Evolutionary conservation across 2,329 filamentous ascomycete genomes (phyloP), one percentile per base, ranked within the genome.

Genomic region (Didymella pomorum): DNA sequence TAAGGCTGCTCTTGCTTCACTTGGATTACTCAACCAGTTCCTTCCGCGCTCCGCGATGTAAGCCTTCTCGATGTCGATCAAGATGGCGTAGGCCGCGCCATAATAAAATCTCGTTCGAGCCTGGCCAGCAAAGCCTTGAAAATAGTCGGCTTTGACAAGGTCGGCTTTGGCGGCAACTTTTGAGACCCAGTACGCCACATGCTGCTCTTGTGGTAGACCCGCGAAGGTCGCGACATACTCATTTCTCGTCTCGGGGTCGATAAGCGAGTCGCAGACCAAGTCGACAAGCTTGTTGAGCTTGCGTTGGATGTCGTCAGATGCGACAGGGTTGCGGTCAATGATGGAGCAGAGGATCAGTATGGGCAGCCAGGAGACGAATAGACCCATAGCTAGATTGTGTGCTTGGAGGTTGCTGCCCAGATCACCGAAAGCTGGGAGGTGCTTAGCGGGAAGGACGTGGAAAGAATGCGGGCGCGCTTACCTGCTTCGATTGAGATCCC

Each of bases 311-410:
- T 76, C 68, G 26, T 78, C 74, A 6, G 76, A 68, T 12, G 77
- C 74, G 3, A 77, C 70, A 2, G 76, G 79, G 51, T 81, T 82
- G 20, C 79, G 72, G 58, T 82, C 79, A 8, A 80, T 71, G 37
- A 81, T 80, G 3, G 71, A 74, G 43, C 77, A 75, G 6, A 79
- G 66, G 18, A 81, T 75, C 6, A 81, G 63, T 8, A 80, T 68
- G 2, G 79, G 79, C 2, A 82, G 64, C 79, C 79, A 81, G 9
- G 74, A 70, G 11, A 80, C 63, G n/a, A 81, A 59, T 4, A 79
- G 55, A 2, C 79, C 79, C 4, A 82, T 65, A 2, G 79, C 74
- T 1, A 81, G 72, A 49, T 78, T 76, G 51, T 81, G 79, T 1
- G 79, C 78, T 5, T 74, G 76, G 3, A 74, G 65, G 39, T 78